Percentiles rank a stretch among this genome's conserved stretches.
These are phyloP conservation scores for Atkinsonella hypoxylon DNA, from an alignment of 2,329 filamentous ascomycete genomes.

Conservation along the genomic window DNA sequence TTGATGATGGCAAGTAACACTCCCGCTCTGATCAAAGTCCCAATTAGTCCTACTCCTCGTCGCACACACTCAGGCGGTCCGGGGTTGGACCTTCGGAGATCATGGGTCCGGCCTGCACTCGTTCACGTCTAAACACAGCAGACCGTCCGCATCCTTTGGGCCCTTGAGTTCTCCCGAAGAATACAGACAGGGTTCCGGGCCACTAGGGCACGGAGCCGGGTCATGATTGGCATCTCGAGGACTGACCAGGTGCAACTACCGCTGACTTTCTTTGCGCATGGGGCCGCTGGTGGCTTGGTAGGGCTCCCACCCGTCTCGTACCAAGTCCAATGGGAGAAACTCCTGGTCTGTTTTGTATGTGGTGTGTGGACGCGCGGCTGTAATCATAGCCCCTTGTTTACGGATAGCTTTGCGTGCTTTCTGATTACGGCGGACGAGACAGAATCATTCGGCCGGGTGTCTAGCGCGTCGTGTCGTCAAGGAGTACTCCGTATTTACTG, in stretches of 20 bases:
- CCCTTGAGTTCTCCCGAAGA: neutral
- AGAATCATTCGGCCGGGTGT: slow-evolving; percentile 1
- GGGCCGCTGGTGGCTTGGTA: slow-evolving; percentile 2
- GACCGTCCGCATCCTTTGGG: neutral
- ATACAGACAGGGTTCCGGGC: neutral
- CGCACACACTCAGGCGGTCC: neutral
- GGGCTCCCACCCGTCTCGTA: slow-evolving; percentile 2
- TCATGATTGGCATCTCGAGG: neutral
- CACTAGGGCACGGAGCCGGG: neutral
- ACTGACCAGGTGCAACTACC: slow-evolving; percentile 3
- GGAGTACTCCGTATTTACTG: neutral
- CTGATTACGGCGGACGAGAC: neutral
- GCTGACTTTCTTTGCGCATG: slow-evolving; percentile 3
- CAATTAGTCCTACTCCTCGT: neutral
- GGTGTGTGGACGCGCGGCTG: neutral
- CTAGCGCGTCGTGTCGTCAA: neutral
- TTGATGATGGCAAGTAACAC: neutral
- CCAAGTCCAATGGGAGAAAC: slow-evolving; percentile 5
- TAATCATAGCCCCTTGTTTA: neutral
- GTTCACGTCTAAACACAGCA: neutral
- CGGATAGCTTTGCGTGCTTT: neutral
- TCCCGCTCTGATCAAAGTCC: neutral
- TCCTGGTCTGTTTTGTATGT: neutral
- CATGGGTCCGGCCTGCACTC: neutral
- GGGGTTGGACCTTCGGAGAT: neutral